Evolutionary conservation across 2,329 filamentous ascomycete species (phyloP).

Genomic region (Juglanconis sp.): DNA sequence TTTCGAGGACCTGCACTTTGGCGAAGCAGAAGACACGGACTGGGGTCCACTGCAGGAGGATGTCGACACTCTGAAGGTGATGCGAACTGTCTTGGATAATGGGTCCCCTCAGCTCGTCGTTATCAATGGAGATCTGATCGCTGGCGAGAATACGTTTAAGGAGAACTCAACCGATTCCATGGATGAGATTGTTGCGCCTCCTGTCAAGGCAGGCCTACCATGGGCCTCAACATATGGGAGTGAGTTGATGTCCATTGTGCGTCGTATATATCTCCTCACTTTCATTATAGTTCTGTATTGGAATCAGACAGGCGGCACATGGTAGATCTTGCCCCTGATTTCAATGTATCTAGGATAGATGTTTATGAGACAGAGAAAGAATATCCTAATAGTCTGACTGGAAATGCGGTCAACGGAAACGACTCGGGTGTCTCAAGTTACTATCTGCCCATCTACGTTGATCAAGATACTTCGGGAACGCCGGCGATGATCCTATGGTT

Average conservation of each 20-base stretch:
- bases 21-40: constrained; percentile 37
- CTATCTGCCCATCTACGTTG: constrained; percentile 10
- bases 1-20: constrained; percentile 48
- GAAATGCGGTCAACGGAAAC: not conserved
- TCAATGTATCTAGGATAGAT: constrained; percentile 38
- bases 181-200: constrained; percentile 41
- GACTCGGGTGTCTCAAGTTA: constrained; percentile 12
- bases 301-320: constrained; percentile 24
- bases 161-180: constrained; percentile 43
- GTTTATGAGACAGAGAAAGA: constrained; percentile 13
- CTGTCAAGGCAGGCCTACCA: constrained; percentile 39
- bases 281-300: too few relatives aligned
- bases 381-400: constrained; percentile 13
- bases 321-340: constrained; percentile 50
- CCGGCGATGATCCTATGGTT: constrained; percentile 53
- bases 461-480: not conserved
- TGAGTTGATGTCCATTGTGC: not conserved
- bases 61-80: constrained; percentile 40
- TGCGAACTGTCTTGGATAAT: constrained; percentile 43
- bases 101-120: constrained; percentile 47
- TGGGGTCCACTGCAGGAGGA: constrained; percentile 45
- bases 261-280: too few relatives aligned
- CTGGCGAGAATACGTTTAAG: constrained; percentile 46
- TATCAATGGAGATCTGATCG: constrained; percentile 56
- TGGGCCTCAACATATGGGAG: constrained; percentile 50